phyloP scores from a whole-genome alignment of 1,284 basidiomycete genomes.

The Heterobasidion annosum region DNA sequence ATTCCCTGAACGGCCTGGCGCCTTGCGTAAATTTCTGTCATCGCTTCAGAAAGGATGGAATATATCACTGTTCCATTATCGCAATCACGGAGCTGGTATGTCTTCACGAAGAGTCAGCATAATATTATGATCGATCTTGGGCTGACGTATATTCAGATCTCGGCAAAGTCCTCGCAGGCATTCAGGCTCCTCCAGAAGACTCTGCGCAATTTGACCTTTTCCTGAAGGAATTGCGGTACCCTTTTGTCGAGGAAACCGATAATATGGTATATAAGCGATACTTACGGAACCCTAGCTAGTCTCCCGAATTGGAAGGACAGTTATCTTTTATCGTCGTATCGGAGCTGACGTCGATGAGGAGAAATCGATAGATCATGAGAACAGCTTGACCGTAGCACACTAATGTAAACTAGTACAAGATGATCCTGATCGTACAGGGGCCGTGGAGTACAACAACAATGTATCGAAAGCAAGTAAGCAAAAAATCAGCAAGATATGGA shows the following conservation, averaged over 20 bases:
- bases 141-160: conserved; percentile 46
- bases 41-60: conserved; percentile 87
- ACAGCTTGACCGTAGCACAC: background rate
- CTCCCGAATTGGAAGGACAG: too few species aligned
- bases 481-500: background rate
- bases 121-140: background rate
- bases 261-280: conserved; percentile 84
- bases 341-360: background rate
- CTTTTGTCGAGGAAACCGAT: conserved; percentile 89
- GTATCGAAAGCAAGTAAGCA: background rate
- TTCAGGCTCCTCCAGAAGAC: conserved; percentile 79
- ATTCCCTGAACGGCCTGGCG: conserved; percentile 94
- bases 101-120: conserved; percentile 3
- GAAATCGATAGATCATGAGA: background rate
- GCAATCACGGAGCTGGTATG: conserved; percentile 90
- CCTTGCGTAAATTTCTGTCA: conserved; percentile 82
- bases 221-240: conserved; percentile 74
- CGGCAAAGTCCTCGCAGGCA: conserved; percentile 86
- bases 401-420: background rate
- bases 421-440: background rate
- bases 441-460: background rate
- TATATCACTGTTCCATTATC: conserved; percentile 94
- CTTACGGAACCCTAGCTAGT: conserved; percentile 23
- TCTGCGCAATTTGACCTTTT: conserved; percentile 64
- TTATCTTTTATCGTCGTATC: too few species aligned